A percentile compares a stretch with the other conserved stretches of the same genome.
Conservation (phyloP, 2,329 filamentous ascomycete genomes). For the Xylariaceae sp. region DNA sequence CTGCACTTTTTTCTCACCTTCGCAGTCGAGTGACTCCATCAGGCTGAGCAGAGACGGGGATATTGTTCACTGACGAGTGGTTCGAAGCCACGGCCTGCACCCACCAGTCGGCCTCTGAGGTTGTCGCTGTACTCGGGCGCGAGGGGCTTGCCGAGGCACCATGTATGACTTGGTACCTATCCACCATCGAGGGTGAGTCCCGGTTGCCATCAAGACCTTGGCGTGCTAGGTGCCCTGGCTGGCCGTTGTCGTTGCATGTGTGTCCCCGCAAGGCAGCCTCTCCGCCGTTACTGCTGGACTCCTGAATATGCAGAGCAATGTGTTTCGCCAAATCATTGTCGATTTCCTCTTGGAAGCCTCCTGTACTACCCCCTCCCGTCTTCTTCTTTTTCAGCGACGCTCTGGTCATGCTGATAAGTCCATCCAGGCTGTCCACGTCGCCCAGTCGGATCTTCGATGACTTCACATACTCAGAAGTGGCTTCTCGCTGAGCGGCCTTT, state of each 20-base stretch:
- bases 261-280: slow-evolving; percentile 6
- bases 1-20: no score
- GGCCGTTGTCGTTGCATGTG: slow-evolving; percentile 9
- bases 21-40: slow-evolving; percentile 1
- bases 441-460: slow-evolving; percentile 11
- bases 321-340: slow-evolving; percentile 20
- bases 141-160: no score
- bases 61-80: background rate
- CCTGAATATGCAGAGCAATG: slow-evolving; percentile 18
- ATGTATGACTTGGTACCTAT: slow-evolving; percentile 9
- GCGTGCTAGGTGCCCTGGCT: slow-evolving; percentile 5
- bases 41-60: slow-evolving; percentile 6
- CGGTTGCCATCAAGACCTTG: slow-evolving; percentile 25
- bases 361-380: background rate
- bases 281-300: slow-evolving; percentile 11
- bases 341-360: background rate
- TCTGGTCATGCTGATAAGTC: slow-evolving; percentile 12
- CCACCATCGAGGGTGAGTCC: slow-evolving; percentile 20
- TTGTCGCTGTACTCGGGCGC: background rate
- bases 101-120: slow-evolving; percentile 14
- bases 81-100: slow-evolving; percentile 10
- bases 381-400: slow-evolving; percentile 7
- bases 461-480: slow-evolving; percentile 16
- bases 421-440: slow-evolving; percentile 5
- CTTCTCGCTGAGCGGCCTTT: slow-evolving; percentile 7